A percentile compares a stretch with the other conserved stretches of the same genome.
These are phyloP conservation scores for Rhynchospora breviuscula DNA, from an alignment of 176 grass and related monocot species.

Conservation along the genomic window DNA sequence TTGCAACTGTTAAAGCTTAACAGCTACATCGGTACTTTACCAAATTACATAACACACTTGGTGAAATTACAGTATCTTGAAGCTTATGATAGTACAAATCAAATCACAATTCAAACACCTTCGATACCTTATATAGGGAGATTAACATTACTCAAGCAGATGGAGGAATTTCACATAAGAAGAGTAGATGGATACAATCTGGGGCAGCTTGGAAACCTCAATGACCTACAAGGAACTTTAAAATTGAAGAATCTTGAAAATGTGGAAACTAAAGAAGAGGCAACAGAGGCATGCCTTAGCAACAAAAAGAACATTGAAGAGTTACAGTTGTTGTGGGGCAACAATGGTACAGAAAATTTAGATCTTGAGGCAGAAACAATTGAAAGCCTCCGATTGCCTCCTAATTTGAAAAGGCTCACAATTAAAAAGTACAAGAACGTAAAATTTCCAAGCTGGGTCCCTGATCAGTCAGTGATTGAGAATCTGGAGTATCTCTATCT, in stretches of 20 bases:
- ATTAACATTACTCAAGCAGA: slow-evolving; percentile 4
- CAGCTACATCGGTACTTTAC: background rate
- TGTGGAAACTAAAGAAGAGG: slow-evolving; percentile 9
- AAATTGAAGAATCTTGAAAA: slow-evolving; percentile 26
- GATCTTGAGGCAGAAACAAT: slow-evolving; percentile 18
- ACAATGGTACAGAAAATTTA: background rate
- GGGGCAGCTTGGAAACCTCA: slow-evolving; percentile 20
- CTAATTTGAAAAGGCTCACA: slow-evolving; percentile 6
- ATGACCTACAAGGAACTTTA: slow-evolving; percentile 19
- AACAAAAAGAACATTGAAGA: slow-evolving; percentile 18
- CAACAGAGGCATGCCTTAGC: slow-evolving; percentile 6
- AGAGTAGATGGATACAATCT: slow-evolving; percentile 26
- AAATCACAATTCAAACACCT: background rate
- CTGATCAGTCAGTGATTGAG: slow-evolving; percentile 8
- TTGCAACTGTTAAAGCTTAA: slow-evolving; percentile 18
- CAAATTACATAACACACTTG: slow-evolving; percentile 13
- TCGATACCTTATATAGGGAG: slow-evolving; percentile 8
- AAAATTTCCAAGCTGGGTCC: slow-evolving; percentile 11
- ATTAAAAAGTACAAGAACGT: slow-evolving; percentile 7
- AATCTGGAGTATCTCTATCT: slow-evolving; percentile 26
- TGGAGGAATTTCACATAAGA: slow-evolving; percentile 6
- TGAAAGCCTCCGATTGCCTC: slow-evolving; percentile 17
- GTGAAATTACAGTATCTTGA: slow-evolving; percentile 2
- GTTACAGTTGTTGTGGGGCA: slow-evolving; percentile 12
- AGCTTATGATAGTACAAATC: background rate